Evolutionary conservation across 208 protist genomes (phyloP).

Genomic region (Acanthamoeba healyi): DNA sequence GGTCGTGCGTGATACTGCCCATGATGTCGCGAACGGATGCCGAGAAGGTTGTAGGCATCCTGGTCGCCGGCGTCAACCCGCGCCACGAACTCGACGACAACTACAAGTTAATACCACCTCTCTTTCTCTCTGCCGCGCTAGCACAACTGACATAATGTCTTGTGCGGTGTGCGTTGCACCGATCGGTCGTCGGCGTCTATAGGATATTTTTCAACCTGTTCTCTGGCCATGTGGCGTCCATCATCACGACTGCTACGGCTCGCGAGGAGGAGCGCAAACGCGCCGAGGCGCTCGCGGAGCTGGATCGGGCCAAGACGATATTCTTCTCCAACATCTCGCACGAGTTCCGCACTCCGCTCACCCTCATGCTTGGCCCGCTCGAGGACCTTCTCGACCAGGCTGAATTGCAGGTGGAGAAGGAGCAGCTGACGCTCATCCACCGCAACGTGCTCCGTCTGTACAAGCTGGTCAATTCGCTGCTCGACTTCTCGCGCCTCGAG

Average conservation of each 20-base stretch:
- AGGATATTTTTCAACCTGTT: conserved; percentile 55
- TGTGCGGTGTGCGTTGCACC: too few relatives aligned
- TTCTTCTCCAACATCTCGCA: conserved; percentile 82
- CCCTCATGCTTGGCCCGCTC: conserved; percentile 77
- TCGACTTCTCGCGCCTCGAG: conserved; percentile 79
- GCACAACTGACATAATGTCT: too few relatives aligned
- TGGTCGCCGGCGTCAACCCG: conserved; percentile 50
- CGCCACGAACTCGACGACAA: conserved; percentile 29
- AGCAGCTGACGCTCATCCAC: conserved; percentile 34
- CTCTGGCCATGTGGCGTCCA: conserved; percentile 35
- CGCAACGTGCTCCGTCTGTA: conserved; percentile 38
- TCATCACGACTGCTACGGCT: conserved; percentile 3
- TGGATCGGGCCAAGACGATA: conserved; percentile 74
- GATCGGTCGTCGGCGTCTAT: too few relatives aligned
- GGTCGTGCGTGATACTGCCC: conserved; percentile 56
- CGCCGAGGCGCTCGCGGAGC: conserved; percentile 65
- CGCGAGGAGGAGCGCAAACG: conserved; percentile 54
- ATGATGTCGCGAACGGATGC: conserved; percentile 43
- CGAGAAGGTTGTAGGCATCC: conserved; percentile 44
- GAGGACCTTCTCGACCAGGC: conserved; percentile 17
- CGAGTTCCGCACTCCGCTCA: conserved; percentile 78
- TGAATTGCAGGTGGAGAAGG: background rate
- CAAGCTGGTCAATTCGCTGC: conserved; percentile 78
- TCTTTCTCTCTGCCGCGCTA: too few relatives aligned
- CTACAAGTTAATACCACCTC: background rate